These are phyloP conservation scores for Trichocladium uniseriatum DNA, from an alignment of 495 filamentous ascomycete genomes.

Conservation along the genomic window DNA sequence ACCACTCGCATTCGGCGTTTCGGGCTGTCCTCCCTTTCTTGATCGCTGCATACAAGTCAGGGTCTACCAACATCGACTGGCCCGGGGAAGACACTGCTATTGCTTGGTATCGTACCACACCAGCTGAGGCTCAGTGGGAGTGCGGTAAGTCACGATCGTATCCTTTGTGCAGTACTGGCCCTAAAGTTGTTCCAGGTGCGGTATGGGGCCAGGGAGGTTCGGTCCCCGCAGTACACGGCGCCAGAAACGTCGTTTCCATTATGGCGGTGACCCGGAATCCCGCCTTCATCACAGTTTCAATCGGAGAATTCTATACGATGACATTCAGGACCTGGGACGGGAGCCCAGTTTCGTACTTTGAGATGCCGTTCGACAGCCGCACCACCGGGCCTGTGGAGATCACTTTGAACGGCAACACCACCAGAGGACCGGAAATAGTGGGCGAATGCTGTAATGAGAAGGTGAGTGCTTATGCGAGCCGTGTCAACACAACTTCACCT, in stretches of 20 bases:
- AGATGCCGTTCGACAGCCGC: constrained; percentile 42
- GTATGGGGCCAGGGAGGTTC: constrained; percentile 39
- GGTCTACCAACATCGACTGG: constrained; percentile 33
- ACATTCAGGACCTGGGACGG: constrained; percentile 30
- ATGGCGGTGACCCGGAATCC: constrained; percentile 30
- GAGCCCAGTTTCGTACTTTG: constrained; percentile 41
- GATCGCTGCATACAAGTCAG: constrained; percentile 54
- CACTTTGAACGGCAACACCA: constrained; percentile 36
- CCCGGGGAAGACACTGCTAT: constrained; percentile 40
- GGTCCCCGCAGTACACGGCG: constrained; percentile 29
- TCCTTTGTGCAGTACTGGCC: neutral
- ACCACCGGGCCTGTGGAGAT: constrained; percentile 43
- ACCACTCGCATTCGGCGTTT: constrained; percentile 32
- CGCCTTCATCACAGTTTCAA: constrained; percentile 37
- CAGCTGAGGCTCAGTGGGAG: constrained; percentile 24
- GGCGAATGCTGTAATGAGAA: constrained; percentile 38
- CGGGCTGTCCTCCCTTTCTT: constrained; percentile 50
- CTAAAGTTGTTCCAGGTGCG: constrained; percentile 19
- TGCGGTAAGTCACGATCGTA: constrained; percentile 31
- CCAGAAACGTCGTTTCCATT: constrained; percentile 40
- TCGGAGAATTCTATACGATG: constrained; percentile 35
- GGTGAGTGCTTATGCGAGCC: constrained; percentile 28
- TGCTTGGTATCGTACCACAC: constrained; percentile 56
- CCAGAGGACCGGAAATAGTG: constrained; percentile 40
- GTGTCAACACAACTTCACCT: neutral